A percentile compares a stretch with the other conserved stretches of the same genome.
Conservation (phyloP, 106 monocot species). For the Alisma plantagoaquatica region DNA sequence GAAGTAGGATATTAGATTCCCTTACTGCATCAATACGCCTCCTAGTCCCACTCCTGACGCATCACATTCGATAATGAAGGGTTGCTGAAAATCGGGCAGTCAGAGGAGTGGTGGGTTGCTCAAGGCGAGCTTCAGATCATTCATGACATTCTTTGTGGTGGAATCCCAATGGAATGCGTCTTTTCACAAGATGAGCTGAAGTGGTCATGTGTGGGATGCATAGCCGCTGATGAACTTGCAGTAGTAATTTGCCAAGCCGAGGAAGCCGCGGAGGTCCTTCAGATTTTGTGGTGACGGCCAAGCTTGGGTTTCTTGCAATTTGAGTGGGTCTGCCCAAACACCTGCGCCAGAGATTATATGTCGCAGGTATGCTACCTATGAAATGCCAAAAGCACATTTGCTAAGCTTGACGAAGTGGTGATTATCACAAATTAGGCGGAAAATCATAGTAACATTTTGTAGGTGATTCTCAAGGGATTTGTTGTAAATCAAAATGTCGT, state of each 20-base stretch:
- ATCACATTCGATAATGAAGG: background rate
- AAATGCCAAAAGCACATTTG: background rate
- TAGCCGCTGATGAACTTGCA: background rate
- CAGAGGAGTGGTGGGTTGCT: background rate
- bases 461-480: background rate
- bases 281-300: too few species aligned
- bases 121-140: background rate
- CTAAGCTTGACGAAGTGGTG: background rate
- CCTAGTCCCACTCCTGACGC: background rate
- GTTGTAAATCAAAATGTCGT: background rate
- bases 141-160: background rate
- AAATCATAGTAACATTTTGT: background rate
- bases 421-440: too few species aligned
- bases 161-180: background rate
- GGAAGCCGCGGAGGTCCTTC: background rate
- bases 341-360: background rate
- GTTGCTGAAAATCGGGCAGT: background rate
- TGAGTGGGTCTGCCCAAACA: background rate
- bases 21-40: background rate
- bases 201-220: background rate
- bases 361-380: background rate
- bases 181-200: background rate
- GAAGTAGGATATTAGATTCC: background rate
- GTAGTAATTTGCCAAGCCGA: background rate
- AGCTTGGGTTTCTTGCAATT: too few species aligned